Evolutionary conservation across 179 eudicot species (phyloP).

Genomic region (Monotropa hypopitys): DNA sequence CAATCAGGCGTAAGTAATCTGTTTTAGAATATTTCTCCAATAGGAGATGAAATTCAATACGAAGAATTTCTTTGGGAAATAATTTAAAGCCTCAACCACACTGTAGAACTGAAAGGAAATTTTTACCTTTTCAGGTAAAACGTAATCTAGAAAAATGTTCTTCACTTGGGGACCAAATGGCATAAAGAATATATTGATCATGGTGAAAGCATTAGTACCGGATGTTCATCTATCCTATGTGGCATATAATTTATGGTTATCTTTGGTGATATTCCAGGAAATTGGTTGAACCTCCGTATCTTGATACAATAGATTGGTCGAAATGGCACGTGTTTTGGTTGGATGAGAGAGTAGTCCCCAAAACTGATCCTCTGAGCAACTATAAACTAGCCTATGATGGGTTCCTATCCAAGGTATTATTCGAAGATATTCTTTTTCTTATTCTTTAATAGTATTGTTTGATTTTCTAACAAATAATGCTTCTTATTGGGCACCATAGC

Average conservation of each 20-base stretch:
- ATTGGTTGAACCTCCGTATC: not conserved
- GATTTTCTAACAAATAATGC: not conserved
- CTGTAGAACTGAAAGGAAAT: not conserved
- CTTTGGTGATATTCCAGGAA: not conserved
- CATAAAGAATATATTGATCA: not conserved
- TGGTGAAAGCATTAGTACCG: not conserved
- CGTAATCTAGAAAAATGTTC: not conserved
- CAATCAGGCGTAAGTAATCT: not conserved
- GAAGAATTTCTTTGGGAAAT: not conserved
- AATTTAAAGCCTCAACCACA: not conserved
- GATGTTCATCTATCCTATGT: not conserved
- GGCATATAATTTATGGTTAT: not conserved
- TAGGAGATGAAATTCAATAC: not conserved
- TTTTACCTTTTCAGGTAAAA: not conserved
- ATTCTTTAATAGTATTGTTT: not conserved
- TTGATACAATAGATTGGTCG: not conserved
- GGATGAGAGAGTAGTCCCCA: not conserved
- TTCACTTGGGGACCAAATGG: not conserved
- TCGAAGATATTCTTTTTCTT: not conserved
- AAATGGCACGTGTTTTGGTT: not conserved
- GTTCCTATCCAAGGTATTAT: not conserved
- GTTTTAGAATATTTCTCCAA: not conserved
- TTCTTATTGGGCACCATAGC: not conserved
- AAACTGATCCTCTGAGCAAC: not conserved
- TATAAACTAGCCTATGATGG: conserved; percentile 1